Evolutionary conservation across 2,329 filamentous ascomycete species (phyloP).

Genomic region (Ophiobolus disseminans): DNA sequence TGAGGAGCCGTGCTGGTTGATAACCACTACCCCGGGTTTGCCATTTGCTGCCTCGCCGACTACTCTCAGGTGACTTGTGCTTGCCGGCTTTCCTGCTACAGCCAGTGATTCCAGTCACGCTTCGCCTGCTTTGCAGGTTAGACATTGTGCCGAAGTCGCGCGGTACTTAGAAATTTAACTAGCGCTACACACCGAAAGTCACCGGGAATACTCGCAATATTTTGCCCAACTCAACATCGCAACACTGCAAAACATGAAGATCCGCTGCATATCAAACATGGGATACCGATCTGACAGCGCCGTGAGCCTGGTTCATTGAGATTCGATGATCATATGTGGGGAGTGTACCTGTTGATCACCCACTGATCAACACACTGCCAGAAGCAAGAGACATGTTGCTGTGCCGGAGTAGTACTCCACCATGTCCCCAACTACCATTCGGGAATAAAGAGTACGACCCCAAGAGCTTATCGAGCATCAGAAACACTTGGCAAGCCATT

Average conservation of each 20-base stretch:
- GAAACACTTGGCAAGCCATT: slow-evolving; percentile 18
- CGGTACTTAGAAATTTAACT: slow-evolving; percentile 1
- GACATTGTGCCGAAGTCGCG: slow-evolving; percentile 1
- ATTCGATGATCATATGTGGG: slow-evolving; percentile 23
- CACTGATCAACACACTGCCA: slow-evolving; percentile 14
- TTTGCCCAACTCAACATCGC: slow-evolving; percentile 4
- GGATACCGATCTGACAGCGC: slow-evolving; percentile 21
- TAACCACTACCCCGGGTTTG: slow-evolving; percentile 20
- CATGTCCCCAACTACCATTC: neutral
- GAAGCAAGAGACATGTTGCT: too few relatives aligned
- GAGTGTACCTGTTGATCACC: slow-evolving; percentile 32
- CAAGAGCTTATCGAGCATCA: slow-evolving; percentile 19
- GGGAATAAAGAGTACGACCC: slow-evolving; percentile 27
- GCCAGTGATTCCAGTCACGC: neutral
- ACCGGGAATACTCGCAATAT: slow-evolving; percentile 11
- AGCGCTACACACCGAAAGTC: slow-evolving; percentile 5
- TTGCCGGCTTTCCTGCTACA: slow-evolving; percentile 7
- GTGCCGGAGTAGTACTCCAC: too few relatives aligned
- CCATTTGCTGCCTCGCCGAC: slow-evolving; percentile 28
- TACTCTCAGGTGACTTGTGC: slow-evolving; percentile 6
- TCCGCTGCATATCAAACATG: slow-evolving; percentile 4
- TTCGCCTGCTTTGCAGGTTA: neutral
- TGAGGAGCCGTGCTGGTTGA: slow-evolving; percentile 11
- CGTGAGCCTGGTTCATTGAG: slow-evolving; percentile 28
- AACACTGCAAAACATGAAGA: neutral